Base-by-base conservation (phyloP, 2,329 filamentous ascomycete species). In the Aspergillus sp. region DNA sequence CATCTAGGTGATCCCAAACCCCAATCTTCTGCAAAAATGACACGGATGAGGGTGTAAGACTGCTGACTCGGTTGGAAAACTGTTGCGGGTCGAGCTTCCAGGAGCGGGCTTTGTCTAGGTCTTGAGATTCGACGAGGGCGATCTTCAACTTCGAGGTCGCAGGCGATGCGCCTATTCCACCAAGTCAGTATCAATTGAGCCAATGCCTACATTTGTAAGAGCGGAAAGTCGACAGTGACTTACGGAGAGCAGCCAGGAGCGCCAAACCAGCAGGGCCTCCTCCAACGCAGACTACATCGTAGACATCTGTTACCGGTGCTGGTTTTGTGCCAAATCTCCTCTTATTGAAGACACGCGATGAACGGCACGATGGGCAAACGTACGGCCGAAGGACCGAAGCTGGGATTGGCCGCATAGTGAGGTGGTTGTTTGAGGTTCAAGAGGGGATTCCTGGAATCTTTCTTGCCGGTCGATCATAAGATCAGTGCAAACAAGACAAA, bases 31-130 rank as follows among this genome's bases (percentile, higher is more conserved):
- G 82, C 62, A 98, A 83, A 68, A 95, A 97, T 3, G 81, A 83
- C n/a, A 91, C 89, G 0, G 93, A 96, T 0, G 89, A 84, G 0
- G 93, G 93, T 0, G 95, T 99, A 56, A 99, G 82, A 49, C 93
- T 98, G 79, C 91, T 96, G 78, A 93, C 96, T 69, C 95, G 88
- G 78, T 99, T 98, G 58, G 93, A 96, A 78, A 88, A 99, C 65
- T 85, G 81, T 52, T 85, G 83, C 6, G 83, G 74, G 3, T 86
- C 85, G 7, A 89, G 85, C 53, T 84, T 84, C 80, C 88, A 91
- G 22, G 83, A 76, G 49, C 83, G 83, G 52, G 84, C 82, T 67
- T 88, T 89, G 64, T 82, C 78, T 34, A 99, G 84, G 70, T 96
- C 88, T 76, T 97, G 93, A 36, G 88, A 88, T 80, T 99, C 95